A percentile compares a stretch with the other conserved stretches of the same genome.
Evolutionary conservation across 257 asterid species (phyloP).

Genomic region (Scutellaria galericulata): DNA sequence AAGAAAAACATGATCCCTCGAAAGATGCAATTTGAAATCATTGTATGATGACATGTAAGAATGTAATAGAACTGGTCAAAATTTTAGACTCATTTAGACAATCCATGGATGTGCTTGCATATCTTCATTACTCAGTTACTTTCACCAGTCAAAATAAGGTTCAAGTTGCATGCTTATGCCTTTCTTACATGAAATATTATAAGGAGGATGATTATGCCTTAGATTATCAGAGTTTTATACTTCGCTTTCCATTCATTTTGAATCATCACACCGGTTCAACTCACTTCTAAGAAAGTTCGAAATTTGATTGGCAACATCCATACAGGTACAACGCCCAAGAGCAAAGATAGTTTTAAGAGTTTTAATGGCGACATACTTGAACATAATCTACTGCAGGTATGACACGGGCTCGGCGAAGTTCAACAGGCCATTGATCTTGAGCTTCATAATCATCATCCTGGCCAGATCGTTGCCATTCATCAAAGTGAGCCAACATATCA

Average conservation of each 20-base stretch:
- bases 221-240: neutral
- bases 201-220: neutral
- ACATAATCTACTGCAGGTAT: slow-evolving; percentile 87
- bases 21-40: neutral
- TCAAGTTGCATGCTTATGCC: too few species aligned
- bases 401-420: slow-evolving; percentile 91
- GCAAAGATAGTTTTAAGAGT: neutral
- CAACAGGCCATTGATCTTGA: slow-evolving; percentile 97
- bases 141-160: too few species aligned
- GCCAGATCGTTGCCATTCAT: slow-evolving; percentile 86
- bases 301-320: neutral
- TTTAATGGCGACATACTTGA: slow-evolving; percentile 53
- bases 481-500: slow-evolving; percentile 92
- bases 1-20: neutral
- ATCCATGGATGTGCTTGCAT: too few species aligned
- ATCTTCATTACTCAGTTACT: too few species aligned
- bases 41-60: neutral
- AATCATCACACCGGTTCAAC: neutral
- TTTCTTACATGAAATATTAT: too few species aligned
- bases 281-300: neutral
- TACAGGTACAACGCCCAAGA: neutral
- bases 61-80: neutral
- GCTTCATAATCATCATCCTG: slow-evolving; percentile 86
- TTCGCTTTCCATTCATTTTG: neutral
- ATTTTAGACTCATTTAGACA: neutral